phyloP scores from a whole-genome alignment of 2,329 filamentous ascomycete species.

The Daldinia eschscholtzii region DNA sequence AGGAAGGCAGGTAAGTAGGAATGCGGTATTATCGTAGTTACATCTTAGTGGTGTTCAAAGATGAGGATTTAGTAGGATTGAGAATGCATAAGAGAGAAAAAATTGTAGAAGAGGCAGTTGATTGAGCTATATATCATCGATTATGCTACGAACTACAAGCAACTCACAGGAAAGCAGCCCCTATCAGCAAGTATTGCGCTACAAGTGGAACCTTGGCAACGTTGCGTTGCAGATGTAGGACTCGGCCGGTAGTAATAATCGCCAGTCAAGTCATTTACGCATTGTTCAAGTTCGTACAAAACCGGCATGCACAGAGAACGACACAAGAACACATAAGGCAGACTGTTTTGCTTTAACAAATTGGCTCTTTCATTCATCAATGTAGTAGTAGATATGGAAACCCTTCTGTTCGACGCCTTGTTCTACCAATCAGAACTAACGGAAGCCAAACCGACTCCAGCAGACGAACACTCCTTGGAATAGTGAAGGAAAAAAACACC shows the following conservation, averaged over 20 bases:
- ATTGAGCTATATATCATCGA: neutral
- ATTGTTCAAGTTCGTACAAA: neutral
- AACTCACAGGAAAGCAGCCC: neutral
- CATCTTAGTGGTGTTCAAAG: neutral
- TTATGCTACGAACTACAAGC: neutral
- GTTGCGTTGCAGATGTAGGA: constrained; percentile 32
- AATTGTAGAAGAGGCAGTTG: neutral
- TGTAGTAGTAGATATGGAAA: constrained; percentile 28
- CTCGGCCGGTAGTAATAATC: constrained; percentile 16
- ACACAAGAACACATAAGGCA: neutral
- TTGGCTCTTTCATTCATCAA: constrained; percentile 23
- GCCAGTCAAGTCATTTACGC: neutral
- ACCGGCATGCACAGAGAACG: constrained; percentile 12
- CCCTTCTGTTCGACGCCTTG: constrained; percentile 12
- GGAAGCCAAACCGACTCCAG: constrained; percentile 11
- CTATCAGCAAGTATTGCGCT: neutral
- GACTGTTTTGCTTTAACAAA: neutral
- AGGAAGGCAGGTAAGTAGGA: neutral
- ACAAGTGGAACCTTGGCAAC: constrained; percentile 2
- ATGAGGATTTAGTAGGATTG: neutral
- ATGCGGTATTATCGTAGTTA: neutral
- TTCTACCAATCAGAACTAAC: constrained; percentile 34
- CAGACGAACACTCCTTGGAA: constrained; percentile 18
- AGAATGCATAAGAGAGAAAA: neutral
- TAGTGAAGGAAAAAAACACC: constrained; percentile 14